Evolutionary conservation across 306 rosid species (phyloP), one percentile per base, ranked within the genome.

Genomic region (Mucuna pruriens): DNA sequence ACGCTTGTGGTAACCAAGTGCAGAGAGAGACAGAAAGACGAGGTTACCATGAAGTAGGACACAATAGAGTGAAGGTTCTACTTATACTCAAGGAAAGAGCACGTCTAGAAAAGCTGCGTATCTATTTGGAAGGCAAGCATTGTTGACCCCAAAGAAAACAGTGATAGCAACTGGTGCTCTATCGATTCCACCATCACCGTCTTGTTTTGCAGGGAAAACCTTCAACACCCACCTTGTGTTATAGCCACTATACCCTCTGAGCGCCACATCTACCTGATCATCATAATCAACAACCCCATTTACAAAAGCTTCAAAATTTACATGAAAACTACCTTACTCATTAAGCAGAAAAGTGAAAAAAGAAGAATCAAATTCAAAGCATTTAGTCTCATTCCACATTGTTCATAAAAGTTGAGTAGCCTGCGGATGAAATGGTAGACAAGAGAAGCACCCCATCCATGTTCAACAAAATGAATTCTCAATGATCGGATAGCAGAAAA

Each of bases 91-190:
- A 48, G 51, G 7, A 86, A 71, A 48, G 93, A n/a, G 95, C 88
- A 92, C 97, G 78, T 90, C 93, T 49, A 90, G 97, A 78, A 89
- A 89, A 11, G 77, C 91, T 3, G 84, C 85, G 83, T 62, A 84
- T 80, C 95, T 67, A 70, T 87, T 88, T 0, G 91, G 89, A 80
- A 90, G 94, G 42, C 87, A 77, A 62, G 95, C 97, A 73, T 92
- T 95, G 67, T 92, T 92, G 10, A 95, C 97, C 60, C 97, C 97
- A 58, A 92, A 92, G 89, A 92, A 92, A n/a, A 92, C 87, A 2
- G 90, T 90, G 82, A 88, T 80, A 5, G 90, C 92, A 29, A 85
- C 26, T 15, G 92, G 91, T 26, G 61, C 85, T 48, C 19, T 26
- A 49, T 49, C 11, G 9, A 10, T 77, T 19, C 69, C 74, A 22